Conservation (phyloP, 2,329 filamentous ascomycete species). For the Fusarium algeriense region DNA sequence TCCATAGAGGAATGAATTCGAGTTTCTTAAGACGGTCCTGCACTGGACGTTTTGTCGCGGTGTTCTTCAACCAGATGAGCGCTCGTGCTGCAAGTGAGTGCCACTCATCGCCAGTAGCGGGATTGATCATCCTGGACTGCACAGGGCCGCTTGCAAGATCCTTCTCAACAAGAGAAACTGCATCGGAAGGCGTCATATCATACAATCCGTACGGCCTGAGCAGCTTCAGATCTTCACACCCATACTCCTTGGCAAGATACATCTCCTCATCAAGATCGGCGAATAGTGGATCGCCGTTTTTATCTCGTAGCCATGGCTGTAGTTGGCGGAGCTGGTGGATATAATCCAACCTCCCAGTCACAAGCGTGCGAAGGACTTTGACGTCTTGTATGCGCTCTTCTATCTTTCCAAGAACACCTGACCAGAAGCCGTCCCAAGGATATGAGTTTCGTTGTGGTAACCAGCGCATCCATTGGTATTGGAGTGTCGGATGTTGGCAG, state of each 20-base stretch:
- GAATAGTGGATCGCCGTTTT: constrained; percentile 33
- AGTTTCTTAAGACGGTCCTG: constrained; percentile 9
- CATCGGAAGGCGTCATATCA: not conserved
- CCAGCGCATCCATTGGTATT: constrained; percentile 61
- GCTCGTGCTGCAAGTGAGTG: constrained; percentile 34
- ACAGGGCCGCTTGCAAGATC: constrained; percentile 9
- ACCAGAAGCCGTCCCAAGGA: constrained; percentile 49
- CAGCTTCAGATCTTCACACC: not conserved
- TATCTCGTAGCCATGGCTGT: constrained; percentile 21
- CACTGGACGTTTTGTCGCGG: not conserved
- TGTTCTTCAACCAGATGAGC: not conserved
- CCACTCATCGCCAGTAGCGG: constrained; percentile 21
- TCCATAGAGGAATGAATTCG: constrained; percentile 28
- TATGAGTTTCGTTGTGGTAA: constrained; percentile 51
- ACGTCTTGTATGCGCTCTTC: constrained; percentile 18
- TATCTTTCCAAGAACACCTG: constrained; percentile 43
- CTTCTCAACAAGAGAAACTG: constrained; percentile 12
- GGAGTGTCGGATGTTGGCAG: constrained; percentile 53
- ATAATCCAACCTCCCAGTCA: not conserved
- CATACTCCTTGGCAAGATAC: constrained; percentile 39
- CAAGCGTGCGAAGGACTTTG: constrained; percentile 22
- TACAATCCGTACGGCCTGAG: constrained; percentile 25
- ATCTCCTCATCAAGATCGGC: constrained; percentile 22
- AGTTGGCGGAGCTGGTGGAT: constrained; percentile 21
- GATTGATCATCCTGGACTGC: constrained; percentile 28